A percentile compares a stretch with the other conserved stretches of the same genome.
Conservation (phyloP, 2,329 filamentous ascomycete species). For the Colletotrichum higginsianum region DNA sequence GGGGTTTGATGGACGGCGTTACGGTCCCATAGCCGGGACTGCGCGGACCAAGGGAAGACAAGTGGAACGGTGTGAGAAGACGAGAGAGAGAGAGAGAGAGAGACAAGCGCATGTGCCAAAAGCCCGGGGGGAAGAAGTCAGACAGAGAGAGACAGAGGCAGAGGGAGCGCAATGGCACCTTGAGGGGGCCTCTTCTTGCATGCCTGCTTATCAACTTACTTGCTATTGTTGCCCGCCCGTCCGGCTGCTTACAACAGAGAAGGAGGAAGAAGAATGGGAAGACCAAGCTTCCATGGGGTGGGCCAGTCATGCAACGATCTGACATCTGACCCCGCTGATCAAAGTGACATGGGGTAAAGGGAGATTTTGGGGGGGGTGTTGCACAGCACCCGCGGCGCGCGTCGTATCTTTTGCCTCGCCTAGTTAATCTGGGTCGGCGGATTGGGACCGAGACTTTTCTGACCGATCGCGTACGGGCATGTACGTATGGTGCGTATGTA, state of each 20-base stretch:
- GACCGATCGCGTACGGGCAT: background rate
- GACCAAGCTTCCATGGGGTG: slow-evolving; percentile 36
- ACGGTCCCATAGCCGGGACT: slow-evolving; percentile 13
- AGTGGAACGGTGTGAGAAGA: background rate
- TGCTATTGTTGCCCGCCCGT: background rate
- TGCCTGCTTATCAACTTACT: slow-evolving; percentile 1
- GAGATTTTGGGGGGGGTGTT: too few species aligned
- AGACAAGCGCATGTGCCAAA: slow-evolving; percentile 2
- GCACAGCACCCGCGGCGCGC: background rate
- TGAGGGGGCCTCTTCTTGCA: background rate
- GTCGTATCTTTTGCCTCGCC: background rate
- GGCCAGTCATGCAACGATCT: slow-evolving; percentile 37
- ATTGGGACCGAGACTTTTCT: background rate
- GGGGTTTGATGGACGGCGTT: background rate
- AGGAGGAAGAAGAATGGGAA: slow-evolving; percentile 4
- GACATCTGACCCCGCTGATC: slow-evolving; percentile 35
- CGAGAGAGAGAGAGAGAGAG: background rate
- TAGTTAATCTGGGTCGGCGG: background rate
- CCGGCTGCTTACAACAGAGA: background rate
- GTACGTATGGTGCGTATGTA: too few species aligned
- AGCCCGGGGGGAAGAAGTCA: background rate
- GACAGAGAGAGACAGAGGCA: too few species aligned
- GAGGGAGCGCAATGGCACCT: background rate
- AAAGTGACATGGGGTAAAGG: slow-evolving; percentile 2
- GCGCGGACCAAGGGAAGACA: slow-evolving; percentile 30